A percentile compares a stretch with the other conserved stretches of the same genome.
phyloP scores from a whole-genome alignment of 768 basidiomycete species.

The Kwoniella sp. region DNA sequence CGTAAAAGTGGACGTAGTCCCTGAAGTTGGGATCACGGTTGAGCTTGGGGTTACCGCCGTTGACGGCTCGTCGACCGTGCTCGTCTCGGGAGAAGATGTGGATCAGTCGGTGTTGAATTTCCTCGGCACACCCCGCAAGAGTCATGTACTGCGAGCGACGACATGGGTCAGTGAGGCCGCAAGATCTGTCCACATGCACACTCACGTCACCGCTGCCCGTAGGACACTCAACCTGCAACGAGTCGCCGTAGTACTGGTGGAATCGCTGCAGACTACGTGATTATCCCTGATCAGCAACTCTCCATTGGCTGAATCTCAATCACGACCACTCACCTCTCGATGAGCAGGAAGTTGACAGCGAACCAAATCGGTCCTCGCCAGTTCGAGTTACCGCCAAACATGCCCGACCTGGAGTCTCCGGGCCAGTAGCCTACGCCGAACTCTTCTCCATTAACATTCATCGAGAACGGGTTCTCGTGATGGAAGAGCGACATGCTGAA shows the following conservation, averaged over 20 bases:
- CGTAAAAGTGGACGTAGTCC: conserved; percentile 94
- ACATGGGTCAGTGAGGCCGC: neutral
- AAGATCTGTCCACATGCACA: neutral
- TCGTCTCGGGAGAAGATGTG: conserved; percentile 94
- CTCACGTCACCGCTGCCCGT: conserved; percentile 80
- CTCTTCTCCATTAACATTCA: conserved; percentile 84
- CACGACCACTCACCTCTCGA: conserved; percentile 59
- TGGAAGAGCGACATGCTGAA: conserved; percentile 79
- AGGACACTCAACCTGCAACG: conserved; percentile 89
- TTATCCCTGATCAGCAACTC: no score
- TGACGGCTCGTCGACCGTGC: conserved; percentile 79
- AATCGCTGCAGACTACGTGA: conserved; percentile 71
- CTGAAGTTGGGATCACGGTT: conserved; percentile 92
- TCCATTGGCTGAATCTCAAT: no score
- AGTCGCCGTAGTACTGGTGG: conserved; percentile 88
- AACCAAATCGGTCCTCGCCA: conserved; percentile 91
- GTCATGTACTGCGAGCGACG: conserved; percentile 77
- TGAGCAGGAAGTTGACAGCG: conserved; percentile 90
- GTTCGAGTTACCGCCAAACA: conserved; percentile 76
- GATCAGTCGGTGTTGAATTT: conserved; percentile 98
- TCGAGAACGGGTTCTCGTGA: conserved; percentile 88
- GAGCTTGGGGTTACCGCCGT: conserved; percentile 80
- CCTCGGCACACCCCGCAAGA: conserved; percentile 86
- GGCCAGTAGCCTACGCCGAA: conserved; percentile 97
- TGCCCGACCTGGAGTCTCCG: conserved; percentile 90